phyloP scores from a whole-genome alignment of 2,329 filamentous ascomycete genomes.

The Trichoderma harzianum region DNA sequence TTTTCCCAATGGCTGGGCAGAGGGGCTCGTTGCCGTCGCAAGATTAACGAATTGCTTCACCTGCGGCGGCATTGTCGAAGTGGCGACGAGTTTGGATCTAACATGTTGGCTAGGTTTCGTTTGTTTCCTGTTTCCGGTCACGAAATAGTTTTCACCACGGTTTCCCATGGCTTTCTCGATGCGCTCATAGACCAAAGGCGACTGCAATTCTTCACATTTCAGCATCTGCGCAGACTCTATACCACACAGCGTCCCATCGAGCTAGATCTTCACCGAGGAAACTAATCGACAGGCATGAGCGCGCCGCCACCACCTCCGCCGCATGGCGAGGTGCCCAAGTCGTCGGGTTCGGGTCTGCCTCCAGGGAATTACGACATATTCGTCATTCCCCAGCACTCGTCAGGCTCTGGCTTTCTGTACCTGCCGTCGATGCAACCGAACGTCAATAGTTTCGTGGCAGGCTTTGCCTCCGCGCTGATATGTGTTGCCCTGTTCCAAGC shows the following conservation, averaged over 20 bases:
- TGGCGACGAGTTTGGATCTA: not conserved
- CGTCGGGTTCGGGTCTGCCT: conserved; percentile 57
- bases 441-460: conserved; percentile 86
- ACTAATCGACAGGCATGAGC: conserved; percentile 8
- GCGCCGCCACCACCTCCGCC: conserved; percentile 76
- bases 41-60: not conserved
- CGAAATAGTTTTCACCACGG: not conserved
- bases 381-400: conserved; percentile 87
- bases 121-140: not conserved
- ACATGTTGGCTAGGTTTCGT: not conserved
- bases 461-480: conserved; percentile 73
- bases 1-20: conserved; percentile 1
- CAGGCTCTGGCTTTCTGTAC: conserved; percentile 87
- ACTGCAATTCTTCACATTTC: not conserved
- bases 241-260: not conserved
- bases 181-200: conserved; percentile 25
- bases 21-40: not conserved
- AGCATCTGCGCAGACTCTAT: not conserved
- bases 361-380: conserved; percentile 96
- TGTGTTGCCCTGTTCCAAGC: conserved; percentile 69
- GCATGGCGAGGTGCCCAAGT: conserved; percentile 74
- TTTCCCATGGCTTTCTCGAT: conserved; percentile 31
- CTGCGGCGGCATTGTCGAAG: not conserved
- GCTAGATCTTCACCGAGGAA: not conserved
- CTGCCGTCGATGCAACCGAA: conserved; percentile 85